Conservation (phyloP, 352 stramenopile genomes). For the Phytophthora vignae region DNA sequence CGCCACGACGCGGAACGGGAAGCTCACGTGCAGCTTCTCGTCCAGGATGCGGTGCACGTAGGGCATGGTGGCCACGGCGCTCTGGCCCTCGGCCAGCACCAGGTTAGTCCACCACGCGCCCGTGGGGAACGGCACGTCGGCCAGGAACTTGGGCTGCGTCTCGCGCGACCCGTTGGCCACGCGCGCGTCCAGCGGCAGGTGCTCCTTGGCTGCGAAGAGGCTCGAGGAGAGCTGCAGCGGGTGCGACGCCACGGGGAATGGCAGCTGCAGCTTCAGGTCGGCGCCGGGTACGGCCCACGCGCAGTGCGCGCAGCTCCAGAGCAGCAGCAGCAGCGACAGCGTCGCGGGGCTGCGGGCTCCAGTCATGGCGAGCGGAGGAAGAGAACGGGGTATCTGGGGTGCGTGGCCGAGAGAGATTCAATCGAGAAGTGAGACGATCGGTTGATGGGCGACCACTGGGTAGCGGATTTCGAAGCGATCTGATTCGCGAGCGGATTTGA, state of each 20-base stretch:
- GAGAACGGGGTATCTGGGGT: not conserved
- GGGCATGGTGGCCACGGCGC: slow-evolving; percentile 68
- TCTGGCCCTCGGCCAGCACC: slow-evolving; percentile 69
- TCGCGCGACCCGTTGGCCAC: slow-evolving; percentile 17
- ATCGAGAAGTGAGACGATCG: slow-evolving; percentile 18
- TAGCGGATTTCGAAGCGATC: slow-evolving; percentile 13
- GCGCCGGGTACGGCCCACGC: slow-evolving; percentile 16
- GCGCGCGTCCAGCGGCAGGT: slow-evolving; percentile 32
- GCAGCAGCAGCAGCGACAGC: slow-evolving; percentile 8
- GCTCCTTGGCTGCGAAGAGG: slow-evolving; percentile 64
- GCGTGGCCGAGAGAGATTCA: slow-evolving; percentile 17
- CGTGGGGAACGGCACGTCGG: slow-evolving; percentile 76
- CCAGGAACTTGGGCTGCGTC: slow-evolving; percentile 30
- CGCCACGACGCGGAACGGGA: slow-evolving; percentile 83
- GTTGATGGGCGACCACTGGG: not conserved
- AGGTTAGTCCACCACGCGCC: slow-evolving; percentile 87
- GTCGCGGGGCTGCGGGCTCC: not conserved
- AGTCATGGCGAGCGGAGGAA: slow-evolving; percentile 14
- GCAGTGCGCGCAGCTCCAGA: slow-evolving; percentile 24
- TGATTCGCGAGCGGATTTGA: slow-evolving; percentile 6
- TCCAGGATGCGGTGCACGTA: slow-evolving; percentile 68
- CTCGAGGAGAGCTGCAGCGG: slow-evolving; percentile 55
- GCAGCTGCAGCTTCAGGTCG: slow-evolving; percentile 43
- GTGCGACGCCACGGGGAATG: slow-evolving; percentile 62
- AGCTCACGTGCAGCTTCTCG: slow-evolving; percentile 74